A percentile compares a stretch with the other conserved stretches of the same genome.
Conservation (phyloP, 768 basidiomycete genomes). For the Leccinellum albellum region DNA sequence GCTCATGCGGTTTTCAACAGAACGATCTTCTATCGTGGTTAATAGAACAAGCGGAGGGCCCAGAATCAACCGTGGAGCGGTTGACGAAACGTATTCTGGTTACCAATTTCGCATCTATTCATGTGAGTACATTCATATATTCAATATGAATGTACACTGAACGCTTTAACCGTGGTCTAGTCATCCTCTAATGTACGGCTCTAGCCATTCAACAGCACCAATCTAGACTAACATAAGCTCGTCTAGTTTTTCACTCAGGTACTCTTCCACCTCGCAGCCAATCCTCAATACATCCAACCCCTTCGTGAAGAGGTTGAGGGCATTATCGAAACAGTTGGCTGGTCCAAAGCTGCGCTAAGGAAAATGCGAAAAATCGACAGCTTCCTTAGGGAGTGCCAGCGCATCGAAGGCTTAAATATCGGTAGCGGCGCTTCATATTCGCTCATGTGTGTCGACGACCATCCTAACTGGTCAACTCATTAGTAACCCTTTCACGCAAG, state of each 20-base stretch:
- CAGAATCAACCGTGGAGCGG: constrained; percentile 16
- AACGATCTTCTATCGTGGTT: constrained; percentile 34
- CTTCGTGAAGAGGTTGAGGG: background rate
- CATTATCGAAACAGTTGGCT: background rate
- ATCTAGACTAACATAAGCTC: background rate
- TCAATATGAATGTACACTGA: background rate
- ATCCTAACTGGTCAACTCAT: background rate
- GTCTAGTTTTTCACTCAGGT: background rate
- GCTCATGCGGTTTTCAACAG: constrained; percentile 10
- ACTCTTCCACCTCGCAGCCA: background rate
- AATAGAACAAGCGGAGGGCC: constrained; percentile 22
- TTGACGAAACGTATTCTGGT: constrained; percentile 16
- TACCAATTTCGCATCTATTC: constrained; percentile 20
- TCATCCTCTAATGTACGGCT: background rate
- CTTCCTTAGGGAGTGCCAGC: background rate
- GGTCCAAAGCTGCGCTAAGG: background rate
- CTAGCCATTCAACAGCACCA: too few relatives aligned
- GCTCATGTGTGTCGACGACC: too few relatives aligned
- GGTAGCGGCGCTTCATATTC: background rate
- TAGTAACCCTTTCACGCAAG: background rate
- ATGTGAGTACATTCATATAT: constrained; percentile 11
- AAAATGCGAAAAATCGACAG: background rate
- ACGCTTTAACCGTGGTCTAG: background rate
- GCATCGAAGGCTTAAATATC: background rate
- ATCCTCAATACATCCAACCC: background rate